phyloP scores from a whole-genome alignment of 108 stramenopile genomes.

The Skeletonema tropicum region DNA sequence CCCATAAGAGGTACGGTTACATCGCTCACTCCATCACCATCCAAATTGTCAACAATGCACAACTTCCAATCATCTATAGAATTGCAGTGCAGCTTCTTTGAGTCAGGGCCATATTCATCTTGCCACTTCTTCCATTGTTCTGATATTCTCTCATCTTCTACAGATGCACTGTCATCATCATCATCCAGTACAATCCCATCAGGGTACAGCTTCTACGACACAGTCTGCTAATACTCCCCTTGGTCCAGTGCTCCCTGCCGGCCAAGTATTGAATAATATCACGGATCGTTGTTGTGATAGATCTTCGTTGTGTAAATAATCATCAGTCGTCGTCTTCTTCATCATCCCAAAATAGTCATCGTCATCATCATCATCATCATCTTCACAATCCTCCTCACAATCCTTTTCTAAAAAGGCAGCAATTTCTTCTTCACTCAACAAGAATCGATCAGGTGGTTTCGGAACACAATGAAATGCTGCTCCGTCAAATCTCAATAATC shows the following conservation, averaged over 20 bases:
- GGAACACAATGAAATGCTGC: conserved; percentile 69
- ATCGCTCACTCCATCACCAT: not conserved
- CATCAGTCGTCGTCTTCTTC: conserved; percentile 26
- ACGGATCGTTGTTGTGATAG: conserved; percentile 40
- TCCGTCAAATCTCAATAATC: conserved; percentile 64
- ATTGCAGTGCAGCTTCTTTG: conserved; percentile 35
- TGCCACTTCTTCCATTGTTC: conserved; percentile 24
- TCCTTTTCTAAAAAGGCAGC: conserved; percentile 39
- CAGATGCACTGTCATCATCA: conserved; percentile 16
- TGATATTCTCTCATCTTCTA: conserved; percentile 20
- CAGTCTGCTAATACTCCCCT: conserved; percentile 35
- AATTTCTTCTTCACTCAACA: conserved; percentile 31
- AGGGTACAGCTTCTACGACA: conserved; percentile 34
- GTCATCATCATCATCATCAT: conserved; percentile 37
- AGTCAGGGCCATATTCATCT: conserved; percentile 34
- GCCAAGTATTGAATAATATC: conserved; percentile 59
- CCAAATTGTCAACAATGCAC: conserved; percentile 6
- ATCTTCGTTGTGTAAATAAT: conserved; percentile 39
- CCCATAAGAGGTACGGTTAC: conserved; percentile 19
- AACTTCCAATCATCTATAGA: conserved; percentile 33
- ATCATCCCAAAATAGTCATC: conserved; percentile 35
- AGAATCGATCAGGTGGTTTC: conserved; percentile 59
- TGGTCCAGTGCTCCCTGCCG: conserved; percentile 41
- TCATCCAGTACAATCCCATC: conserved; percentile 50
- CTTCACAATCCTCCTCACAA: conserved; percentile 30